Evolutionary conservation across 1,284 basidiomycete genomes (phyloP), one percentile per base, ranked within the genome.

Genomic region (Ceratobasidium sp.): DNA sequence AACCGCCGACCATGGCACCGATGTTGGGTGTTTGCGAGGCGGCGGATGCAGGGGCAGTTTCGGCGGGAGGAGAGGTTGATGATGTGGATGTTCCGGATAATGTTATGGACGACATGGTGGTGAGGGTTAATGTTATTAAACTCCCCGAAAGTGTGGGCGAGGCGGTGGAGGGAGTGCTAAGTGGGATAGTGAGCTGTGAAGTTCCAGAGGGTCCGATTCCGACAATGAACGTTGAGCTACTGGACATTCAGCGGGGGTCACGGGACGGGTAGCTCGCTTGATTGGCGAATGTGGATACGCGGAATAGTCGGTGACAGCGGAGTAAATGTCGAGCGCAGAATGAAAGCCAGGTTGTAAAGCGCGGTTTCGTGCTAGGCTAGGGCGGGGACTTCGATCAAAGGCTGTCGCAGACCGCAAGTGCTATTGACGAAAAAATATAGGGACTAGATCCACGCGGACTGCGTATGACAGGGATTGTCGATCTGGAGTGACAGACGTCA

Each of bases 191-290:
- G 15, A 45, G 35, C 43, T 65, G 62, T 27, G 25, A 53, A 15
- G 62, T 53, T 35, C 62, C 62, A 6, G 62, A 65, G 3, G 62
- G 50, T 53, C 62, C 62, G 12, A 65, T 65, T 34, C 34, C 62
- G 38, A 65, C 38, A 20, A 65, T 7, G 15, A 15, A n/a, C 27
- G 62, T 40, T 1, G 62, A 65, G 13, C n/a, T 52, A 35, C 50
- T n/a, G 49, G 50, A 52, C 62, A 54, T 52, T 49, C 47, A 54
- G 25, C 20, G 31, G 17, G 27, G 62, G 34, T 49, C 32, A 45
- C 35, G 13, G 31, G 13, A 43, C 13, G 38, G 49, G 22, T 32
- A 45, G 42, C 29, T 58, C 56, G 56, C 56, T 40, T 58, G 22
- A 58, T 47, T 45, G 34, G 38, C 55, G 55, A 57, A 34, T n/a